These are phyloP conservation scores for Calonectria fujianensis DNA, from an alignment of 2,329 filamentous ascomycete species.

Conservation along the genomic window DNA sequence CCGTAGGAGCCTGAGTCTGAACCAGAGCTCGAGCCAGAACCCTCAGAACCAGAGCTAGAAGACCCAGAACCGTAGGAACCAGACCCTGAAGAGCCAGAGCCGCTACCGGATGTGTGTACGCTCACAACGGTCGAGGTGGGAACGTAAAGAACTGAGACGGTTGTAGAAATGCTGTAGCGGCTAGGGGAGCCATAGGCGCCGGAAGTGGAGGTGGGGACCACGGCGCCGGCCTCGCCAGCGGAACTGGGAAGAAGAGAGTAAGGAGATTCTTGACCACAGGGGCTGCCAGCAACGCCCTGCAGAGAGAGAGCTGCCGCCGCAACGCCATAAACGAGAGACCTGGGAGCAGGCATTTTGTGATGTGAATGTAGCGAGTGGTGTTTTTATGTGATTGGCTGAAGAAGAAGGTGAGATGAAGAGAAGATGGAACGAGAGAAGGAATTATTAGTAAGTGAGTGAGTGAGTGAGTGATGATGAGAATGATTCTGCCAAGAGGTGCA, in stretches of 20 bases:
- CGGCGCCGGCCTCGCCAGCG: slow-evolving; percentile 4
- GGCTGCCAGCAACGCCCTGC: slow-evolving; percentile 7
- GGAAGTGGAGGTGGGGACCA: slow-evolving; percentile 5
- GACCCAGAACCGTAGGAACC: background rate
- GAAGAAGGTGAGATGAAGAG: background rate
- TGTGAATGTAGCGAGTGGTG: background rate
- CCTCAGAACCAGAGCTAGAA: background rate
- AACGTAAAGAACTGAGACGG: background rate
- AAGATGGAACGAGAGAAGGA: background rate
- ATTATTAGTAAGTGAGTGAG: background rate
- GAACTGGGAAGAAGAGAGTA: slow-evolving; percentile 6
- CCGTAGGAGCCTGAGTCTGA: background rate
- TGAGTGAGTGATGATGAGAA: slow-evolving; percentile 12
- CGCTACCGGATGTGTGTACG: background rate
- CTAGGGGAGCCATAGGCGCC: background rate
- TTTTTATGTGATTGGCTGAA: background rate
- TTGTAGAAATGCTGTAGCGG: background rate
- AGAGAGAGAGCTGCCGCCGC: background rate
- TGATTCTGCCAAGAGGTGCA: background rate
- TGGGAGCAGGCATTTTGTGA: slow-evolving; percentile 13
- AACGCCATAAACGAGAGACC: slow-evolving; percentile 20
- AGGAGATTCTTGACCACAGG: slow-evolving; percentile 8
- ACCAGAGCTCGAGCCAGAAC: background rate
- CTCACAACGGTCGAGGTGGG: background rate
- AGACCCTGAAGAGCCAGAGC: background rate